Evolutionary conservation across 305 asterid species (phyloP).

Genomic region (Striga hermonthica): DNA sequence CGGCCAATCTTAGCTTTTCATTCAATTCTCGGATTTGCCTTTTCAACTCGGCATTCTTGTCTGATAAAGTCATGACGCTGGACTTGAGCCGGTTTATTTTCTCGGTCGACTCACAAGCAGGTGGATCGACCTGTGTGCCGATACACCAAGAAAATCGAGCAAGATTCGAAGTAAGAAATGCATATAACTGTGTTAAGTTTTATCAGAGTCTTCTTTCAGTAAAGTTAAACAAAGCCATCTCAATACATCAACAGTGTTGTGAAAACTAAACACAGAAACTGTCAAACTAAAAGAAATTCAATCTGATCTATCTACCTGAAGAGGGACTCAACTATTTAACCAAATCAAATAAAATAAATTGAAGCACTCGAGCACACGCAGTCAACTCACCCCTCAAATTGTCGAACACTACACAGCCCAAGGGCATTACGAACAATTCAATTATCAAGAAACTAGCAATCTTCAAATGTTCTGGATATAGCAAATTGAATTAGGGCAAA

Average conservation of each 20-base stretch:
- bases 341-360: not conserved
- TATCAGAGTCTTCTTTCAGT: not conserved
- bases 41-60: conserved; percentile 42
- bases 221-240: conserved; percentile 18
- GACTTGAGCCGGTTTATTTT: conserved; percentile 41
- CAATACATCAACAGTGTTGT: not conserved
- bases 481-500: not conserved
- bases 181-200: not conserved
- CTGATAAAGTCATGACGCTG: conserved; percentile 41
- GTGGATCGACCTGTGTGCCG: conserved; percentile 33
- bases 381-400: conserved; percentile 14
- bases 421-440: not conserved
- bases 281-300: conserved; percentile 1
- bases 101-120: conserved; percentile 40
- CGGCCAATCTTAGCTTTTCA: conserved; percentile 42
- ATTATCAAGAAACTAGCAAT: not conserved
- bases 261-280: not conserved
- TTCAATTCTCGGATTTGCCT: conserved; percentile 41
- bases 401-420: too few relatives aligned
- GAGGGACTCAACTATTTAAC: not conserved
- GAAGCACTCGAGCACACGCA: conserved; percentile 9
- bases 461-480: conserved; percentile 6
- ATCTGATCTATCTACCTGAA: conserved; percentile 11
- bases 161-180: conserved; percentile 4
- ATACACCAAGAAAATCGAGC: conserved; percentile 11